phyloP scores from a whole-genome alignment of 176 grass and related monocot genomes.

The Pontederia crassipes region DNA sequence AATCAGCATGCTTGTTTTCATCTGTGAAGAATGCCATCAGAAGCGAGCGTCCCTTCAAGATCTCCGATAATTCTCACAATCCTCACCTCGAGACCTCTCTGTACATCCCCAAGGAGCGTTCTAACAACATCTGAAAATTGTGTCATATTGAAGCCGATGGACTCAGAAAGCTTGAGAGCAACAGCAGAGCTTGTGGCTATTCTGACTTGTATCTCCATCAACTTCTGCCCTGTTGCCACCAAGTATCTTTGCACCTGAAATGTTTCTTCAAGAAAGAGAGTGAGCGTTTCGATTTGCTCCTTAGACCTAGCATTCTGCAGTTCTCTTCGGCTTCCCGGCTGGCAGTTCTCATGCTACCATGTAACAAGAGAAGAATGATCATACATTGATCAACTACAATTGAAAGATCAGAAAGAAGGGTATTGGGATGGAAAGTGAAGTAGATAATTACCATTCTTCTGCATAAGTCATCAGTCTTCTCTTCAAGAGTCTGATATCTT shows the following conservation, averaged over 20 bases:
- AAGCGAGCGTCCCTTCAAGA: conserved; percentile 72
- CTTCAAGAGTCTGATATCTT: conserved; percentile 74
- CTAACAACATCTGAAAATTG: conserved; percentile 57
- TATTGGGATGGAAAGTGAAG: neutral
- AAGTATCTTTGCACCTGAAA: conserved; percentile 72
- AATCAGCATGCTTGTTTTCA: neutral
- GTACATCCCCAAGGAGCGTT: conserved; percentile 60
- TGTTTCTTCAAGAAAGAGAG: conserved; percentile 60
- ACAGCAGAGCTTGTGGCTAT: conserved; percentile 27
- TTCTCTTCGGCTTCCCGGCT: conserved; percentile 18
- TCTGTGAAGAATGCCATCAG: conserved; percentile 59
- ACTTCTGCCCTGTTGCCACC: conserved; percentile 79
- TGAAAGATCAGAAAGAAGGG: neutral
- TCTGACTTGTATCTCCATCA: conserved; percentile 59
- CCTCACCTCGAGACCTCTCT: conserved; percentile 64
- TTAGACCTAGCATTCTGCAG: conserved; percentile 12
- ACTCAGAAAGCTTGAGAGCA: neutral
- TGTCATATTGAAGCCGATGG: conserved; percentile 36
- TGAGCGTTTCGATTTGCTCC: conserved; percentile 24
- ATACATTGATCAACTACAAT: neutral
- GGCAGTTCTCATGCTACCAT: conserved; percentile 43
- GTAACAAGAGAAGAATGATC: neutral
- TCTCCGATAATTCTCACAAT: conserved; percentile 71
- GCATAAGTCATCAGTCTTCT: conserved; percentile 66
- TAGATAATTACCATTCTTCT: conserved; percentile 38